Base-by-base conservation (phyloP, 2,329 filamentous ascomycete genomes). In the Capronia epimyces region DNA sequence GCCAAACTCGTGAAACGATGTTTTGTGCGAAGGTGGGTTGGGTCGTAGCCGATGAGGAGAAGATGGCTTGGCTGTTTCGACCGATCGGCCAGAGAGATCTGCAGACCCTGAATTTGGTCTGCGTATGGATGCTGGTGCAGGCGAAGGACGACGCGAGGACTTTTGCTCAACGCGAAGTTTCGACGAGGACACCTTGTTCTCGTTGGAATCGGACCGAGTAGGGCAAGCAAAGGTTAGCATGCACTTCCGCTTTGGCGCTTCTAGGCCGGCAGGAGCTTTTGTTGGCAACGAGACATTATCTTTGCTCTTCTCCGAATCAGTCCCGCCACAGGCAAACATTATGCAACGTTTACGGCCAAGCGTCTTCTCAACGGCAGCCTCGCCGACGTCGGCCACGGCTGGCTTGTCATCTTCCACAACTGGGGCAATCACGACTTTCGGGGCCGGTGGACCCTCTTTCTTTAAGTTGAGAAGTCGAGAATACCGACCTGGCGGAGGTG, bases 1-100 rank as follows among this genome's bases (percentile, higher is more conserved):
- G 37, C 88, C 91, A 66, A 97, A 97, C 63, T 95, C 91, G 66
- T 96, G 88, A 65, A 96, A 97, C 43, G 75, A 25, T 10, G 41
- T 31, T 18, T 52, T 43, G 9, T 49, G 49, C 3, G 37, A 43
- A 8, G 42, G 42, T 10, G 34, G 49, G 12, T 18, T 39, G 1
- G 41, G 46, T 21, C 34, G 39, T 18, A 32, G 7, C 32, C 39
- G 32, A 12, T 49, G 43, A 24, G 46, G 13, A 43, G 24, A 31
- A 5, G 43, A 36, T 7, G 32, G 24, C 25, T 42, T 52, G 32
- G 54, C 39, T 18, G 55, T 55, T 18, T 55, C 55, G 29, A 47
- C 43, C 2, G 55, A 57, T 41, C 49, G 49, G 21, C 55, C 49
- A 16, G 56, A 50, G 21, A 57, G 46, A 41, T 54, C 48, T 15